phyloP scores from a whole-genome alignment of 2,329 filamentous ascomycete species.

The Shiraia bambusicola region DNA sequence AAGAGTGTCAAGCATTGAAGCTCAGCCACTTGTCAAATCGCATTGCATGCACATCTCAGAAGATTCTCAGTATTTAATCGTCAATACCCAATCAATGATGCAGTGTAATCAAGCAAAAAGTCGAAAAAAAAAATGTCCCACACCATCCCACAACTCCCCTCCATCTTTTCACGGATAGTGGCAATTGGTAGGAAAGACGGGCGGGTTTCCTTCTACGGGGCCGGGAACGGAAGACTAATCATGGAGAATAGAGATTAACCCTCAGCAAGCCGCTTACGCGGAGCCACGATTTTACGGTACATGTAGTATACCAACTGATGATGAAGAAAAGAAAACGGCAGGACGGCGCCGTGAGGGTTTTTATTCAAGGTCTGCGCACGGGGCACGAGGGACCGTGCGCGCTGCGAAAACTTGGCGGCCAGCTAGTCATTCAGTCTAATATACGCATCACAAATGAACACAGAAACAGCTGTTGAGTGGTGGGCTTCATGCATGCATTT shows the following conservation, averaged over 20 bases:
- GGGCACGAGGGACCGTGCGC: too few species aligned
- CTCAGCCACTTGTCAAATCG: neutral
- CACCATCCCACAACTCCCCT: conserved; percentile 47
- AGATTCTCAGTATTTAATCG: too few species aligned
- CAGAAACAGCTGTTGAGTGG: neutral
- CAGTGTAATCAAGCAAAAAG: too few species aligned
- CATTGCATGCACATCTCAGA: too few species aligned
- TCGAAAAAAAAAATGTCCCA: conserved; percentile 38
- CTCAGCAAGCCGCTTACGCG: conserved; percentile 47
- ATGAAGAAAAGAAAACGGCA: conserved; percentile 29
- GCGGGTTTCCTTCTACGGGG: conserved; percentile 43
- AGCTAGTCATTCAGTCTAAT: conserved; percentile 9
- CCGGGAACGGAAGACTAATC: conserved; percentile 49
- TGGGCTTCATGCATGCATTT: conserved; percentile 35
- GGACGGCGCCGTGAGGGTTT: conserved; percentile 24
- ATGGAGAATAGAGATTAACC: conserved; percentile 40
- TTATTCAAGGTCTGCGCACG: conserved; percentile 18
- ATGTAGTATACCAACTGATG: conserved; percentile 43
- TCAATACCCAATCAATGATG: too few species aligned
- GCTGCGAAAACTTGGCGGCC: too few species aligned
- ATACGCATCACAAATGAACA: neutral
- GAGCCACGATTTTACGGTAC: conserved; percentile 43
- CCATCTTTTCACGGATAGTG: conserved; percentile 45
- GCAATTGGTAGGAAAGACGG: conserved; percentile 46
- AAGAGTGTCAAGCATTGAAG: neutral